Percentiles rank a stretch among this genome's conserved stretches.
Conservation (phyloP, 2,329 filamentous ascomycete genomes). For the Monosporascus ibericus region DNA sequence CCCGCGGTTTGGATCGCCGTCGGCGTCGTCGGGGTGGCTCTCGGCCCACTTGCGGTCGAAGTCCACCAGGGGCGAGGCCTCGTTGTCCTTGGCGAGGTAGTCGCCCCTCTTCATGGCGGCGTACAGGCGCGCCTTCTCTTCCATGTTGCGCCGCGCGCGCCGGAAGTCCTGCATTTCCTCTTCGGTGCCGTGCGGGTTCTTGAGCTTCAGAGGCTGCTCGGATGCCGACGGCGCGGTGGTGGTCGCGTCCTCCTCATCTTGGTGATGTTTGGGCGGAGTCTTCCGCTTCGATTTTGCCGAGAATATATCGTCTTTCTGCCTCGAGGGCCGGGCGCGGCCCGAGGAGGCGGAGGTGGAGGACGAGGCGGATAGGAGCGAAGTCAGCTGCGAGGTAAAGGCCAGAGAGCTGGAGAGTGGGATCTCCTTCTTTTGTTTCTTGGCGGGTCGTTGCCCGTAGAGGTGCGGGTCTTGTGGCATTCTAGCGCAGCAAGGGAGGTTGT, state of each 20-base stretch:
- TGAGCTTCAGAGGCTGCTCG: slow-evolving; percentile 39
- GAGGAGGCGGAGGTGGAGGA: slow-evolving; percentile 36
- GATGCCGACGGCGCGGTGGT: slow-evolving; percentile 33
- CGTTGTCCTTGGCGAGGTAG: slow-evolving; percentile 61
- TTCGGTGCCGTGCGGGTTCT: slow-evolving; percentile 48
- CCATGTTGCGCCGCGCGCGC: slow-evolving; percentile 73
- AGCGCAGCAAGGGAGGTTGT: no score
- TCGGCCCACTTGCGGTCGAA: slow-evolving; percentile 97
- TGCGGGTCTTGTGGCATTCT: slow-evolving; percentile 59
- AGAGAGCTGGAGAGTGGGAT: slow-evolving; percentile 67
- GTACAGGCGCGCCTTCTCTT: slow-evolving; percentile 85
- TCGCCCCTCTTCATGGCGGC: slow-evolving; percentile 88
- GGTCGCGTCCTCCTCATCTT: slow-evolving; percentile 48
- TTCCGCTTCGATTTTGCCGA: slow-evolving; percentile 38
- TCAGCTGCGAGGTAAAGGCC: slow-evolving; percentile 83
- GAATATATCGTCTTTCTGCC: slow-evolving; percentile 65
- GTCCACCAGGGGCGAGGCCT: slow-evolving; percentile 69
- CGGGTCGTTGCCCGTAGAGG: slow-evolving; percentile 70
- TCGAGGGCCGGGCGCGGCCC: slow-evolving; percentile 48
- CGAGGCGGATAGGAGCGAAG: slow-evolving; percentile 64
- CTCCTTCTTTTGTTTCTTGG: slow-evolving; percentile 64
- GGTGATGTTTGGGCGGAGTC: slow-evolving; percentile 37
- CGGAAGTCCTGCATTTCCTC: slow-evolving; percentile 63
- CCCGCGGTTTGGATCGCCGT: slow-evolving; percentile 16
- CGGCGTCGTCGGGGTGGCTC: slow-evolving; percentile 43